Conservation (phyloP, 768 basidiomycete species). For the Xerocomellus chrysenteron region DNA sequence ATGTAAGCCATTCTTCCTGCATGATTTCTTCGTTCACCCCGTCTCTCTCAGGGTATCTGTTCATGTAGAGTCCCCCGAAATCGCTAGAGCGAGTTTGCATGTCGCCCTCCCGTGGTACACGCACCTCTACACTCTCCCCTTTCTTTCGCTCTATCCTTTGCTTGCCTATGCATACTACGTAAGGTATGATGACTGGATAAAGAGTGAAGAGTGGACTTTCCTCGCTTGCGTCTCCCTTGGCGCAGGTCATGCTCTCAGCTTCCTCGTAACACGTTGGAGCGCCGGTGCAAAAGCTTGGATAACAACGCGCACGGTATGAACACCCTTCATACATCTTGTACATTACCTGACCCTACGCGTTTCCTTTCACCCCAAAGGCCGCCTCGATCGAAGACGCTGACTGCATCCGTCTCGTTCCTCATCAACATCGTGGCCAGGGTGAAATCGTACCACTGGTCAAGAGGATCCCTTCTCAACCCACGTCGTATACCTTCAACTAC, state of each 20-base stretch:
- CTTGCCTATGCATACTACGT: slow-evolving; percentile 90
- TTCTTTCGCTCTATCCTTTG: slow-evolving; percentile 77
- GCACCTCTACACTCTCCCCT: slow-evolving; percentile 74
- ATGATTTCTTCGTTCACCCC: neutral
- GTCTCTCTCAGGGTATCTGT: slow-evolving; percentile 39
- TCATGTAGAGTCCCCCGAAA: slow-evolving; percentile 63
- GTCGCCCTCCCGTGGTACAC: slow-evolving; percentile 64
- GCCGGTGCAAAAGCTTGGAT: slow-evolving; percentile 74
- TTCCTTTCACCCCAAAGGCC: slow-evolving; percentile 41
- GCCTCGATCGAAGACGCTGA: slow-evolving; percentile 67
- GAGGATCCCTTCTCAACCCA: slow-evolving; percentile 52
- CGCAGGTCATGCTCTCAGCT: slow-evolving; percentile 87
- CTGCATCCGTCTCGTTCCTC: slow-evolving; percentile 78
- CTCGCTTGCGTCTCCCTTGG: slow-evolving; percentile 84
- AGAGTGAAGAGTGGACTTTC: slow-evolving; percentile 98
- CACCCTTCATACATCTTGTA: neutral
- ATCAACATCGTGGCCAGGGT: slow-evolving; percentile 79
- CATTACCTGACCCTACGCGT: neutral
- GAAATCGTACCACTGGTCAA: slow-evolving; percentile 81
- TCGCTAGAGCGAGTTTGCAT: slow-evolving; percentile 65
- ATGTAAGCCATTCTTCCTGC: slow-evolving; percentile 12
- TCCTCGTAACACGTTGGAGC: slow-evolving; percentile 89
- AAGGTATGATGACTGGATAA: slow-evolving; percentile 87
- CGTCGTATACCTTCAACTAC: slow-evolving; percentile 86
- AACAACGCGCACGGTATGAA: slow-evolving; percentile 68